Evolutionary conservation across 2,329 filamentous ascomycete genomes (phyloP).

Genomic region (Parafenestella ontariensis): DNA sequence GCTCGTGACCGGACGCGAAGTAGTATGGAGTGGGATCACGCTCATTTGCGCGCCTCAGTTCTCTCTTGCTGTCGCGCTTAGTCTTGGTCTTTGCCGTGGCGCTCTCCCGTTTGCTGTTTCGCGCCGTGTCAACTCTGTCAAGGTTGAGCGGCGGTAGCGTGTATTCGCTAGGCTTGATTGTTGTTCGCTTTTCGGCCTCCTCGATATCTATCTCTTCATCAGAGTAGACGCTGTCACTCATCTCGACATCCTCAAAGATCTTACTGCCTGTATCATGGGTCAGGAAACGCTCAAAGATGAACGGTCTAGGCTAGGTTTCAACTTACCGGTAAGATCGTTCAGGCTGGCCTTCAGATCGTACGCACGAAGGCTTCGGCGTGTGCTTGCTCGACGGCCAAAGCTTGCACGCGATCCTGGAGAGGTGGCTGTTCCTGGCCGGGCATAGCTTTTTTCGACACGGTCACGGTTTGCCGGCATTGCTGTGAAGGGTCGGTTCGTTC

Average conservation of each 20-base stretch:
- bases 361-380: constrained; percentile 27
- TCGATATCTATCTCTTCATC: constrained; percentile 37
- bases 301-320: background rate
- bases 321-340: constrained; percentile 27
- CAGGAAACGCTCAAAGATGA: background rate
- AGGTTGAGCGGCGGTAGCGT: constrained; percentile 31
- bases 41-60: constrained; percentile 34
- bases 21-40: constrained; percentile 39
- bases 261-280: constrained; percentile 12
- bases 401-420: constrained; percentile 6
- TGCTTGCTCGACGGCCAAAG: constrained; percentile 21
- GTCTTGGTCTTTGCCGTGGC: constrained; percentile 16
- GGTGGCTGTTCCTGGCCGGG: constrained; percentile 22
- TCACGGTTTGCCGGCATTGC: constrained; percentile 19
- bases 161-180: constrained; percentile 30
- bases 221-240: constrained; percentile 42
- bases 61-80: constrained; percentile 21
- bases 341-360: constrained; percentile 31
- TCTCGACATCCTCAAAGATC: constrained; percentile 39
- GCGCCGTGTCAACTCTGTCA: constrained; percentile 17
- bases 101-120: constrained; percentile 23
- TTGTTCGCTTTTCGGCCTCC: constrained; percentile 29
- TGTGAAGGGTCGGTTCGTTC: constrained; percentile 18
- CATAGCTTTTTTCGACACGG: constrained; percentile 19
- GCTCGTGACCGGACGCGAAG: constrained; percentile 20